Percentiles rank a stretch among this genome's conserved stretches.
Conservation (phyloP, 768 basidiomycete genomes). For the Naganishia antarctica region DNA sequence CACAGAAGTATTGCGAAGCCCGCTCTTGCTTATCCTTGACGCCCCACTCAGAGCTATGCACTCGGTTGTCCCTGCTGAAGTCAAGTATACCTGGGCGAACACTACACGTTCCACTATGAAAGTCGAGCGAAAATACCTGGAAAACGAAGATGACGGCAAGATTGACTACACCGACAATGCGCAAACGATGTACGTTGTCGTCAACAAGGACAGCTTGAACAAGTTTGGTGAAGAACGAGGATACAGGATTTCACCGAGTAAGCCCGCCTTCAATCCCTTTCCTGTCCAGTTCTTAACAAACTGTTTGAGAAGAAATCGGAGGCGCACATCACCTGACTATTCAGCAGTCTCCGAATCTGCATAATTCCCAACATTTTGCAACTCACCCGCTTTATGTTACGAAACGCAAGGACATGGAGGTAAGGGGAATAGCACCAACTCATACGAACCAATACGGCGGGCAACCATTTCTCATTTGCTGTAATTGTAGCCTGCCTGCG, state of each 20-base stretch:
- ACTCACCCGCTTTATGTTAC: conserved; percentile 42
- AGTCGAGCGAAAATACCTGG: conserved; percentile 49
- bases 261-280: neutral
- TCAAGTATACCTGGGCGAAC: conserved; percentile 27
- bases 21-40: too few relatives aligned
- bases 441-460: too few relatives aligned
- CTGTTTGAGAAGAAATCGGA: conserved; percentile 21
- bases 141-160: conserved; percentile 54
- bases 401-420: conserved; percentile 42
- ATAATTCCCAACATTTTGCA: conserved; percentile 36
- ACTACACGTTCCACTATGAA: conserved; percentile 36
- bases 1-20: too few relatives aligned
- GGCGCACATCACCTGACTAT: conserved; percentile 39
- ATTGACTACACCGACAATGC: conserved; percentile 41
- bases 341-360: conserved; percentile 41
- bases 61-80: conserved; percentile 28
- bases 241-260: conserved; percentile 43
- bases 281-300: neutral
- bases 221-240: conserved; percentile 45
- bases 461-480: too few relatives aligned
- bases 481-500: neutral
- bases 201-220: conserved; percentile 46
- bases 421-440: too few relatives aligned
- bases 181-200: conserved; percentile 37
- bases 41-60: conserved; percentile 24